Base-by-base conservation (phyloP, 352 stramenopile genomes). In the Pythium plurisporium region DNA sequence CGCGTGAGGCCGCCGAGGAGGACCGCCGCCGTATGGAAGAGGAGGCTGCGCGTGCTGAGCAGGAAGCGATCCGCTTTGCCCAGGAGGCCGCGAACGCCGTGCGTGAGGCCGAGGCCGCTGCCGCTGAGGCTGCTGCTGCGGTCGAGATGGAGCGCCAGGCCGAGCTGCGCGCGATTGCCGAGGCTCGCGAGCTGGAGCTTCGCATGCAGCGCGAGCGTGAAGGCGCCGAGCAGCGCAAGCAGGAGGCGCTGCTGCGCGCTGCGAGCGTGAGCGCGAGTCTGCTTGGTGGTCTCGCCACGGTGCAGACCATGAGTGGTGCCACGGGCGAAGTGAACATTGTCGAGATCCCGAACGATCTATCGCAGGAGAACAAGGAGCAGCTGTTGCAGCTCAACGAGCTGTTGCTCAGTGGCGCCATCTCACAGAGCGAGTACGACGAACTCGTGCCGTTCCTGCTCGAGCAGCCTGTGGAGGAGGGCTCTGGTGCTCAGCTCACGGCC, bases 381-480 rank as follows among this genome's bases (percentile, higher is more conserved):
- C 62, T 95, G 25, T 66, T 91, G 59, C 82, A 95, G 71, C 60
- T 95, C 33, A 93, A 91, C 67, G 85, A 93, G 55, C 54, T 95
- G 55, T 61, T 95, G 38, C 72, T 95, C 43, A 85, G 78, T 46
- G 82, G 85, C 22, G 82, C 85, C 14, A 95, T 95, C 47, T 74
- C 80, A 25, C 85, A 93, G 69, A 71, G 67, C 41, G 85, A 95
- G 66, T 93, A 95, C 67, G 85, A 95, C 43, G 82, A 93, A 45
- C 70, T 95, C 22, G 83, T 95, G 59, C 82, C 85, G n/a, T 95
- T 95, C 64, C 25, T 93, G 56, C 63, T 95, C 20, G 85, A 92
- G 66, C 75, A 82, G 50, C 82, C 79, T 12, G 55, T 61, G 20
- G 74, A 87, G 33, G 76, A 77, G 9, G 62, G 66, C 17, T 76